Base-by-base conservation (phyloP, 1,284 basidiomycete genomes). In the Pseudozyma thailandica region DNA sequence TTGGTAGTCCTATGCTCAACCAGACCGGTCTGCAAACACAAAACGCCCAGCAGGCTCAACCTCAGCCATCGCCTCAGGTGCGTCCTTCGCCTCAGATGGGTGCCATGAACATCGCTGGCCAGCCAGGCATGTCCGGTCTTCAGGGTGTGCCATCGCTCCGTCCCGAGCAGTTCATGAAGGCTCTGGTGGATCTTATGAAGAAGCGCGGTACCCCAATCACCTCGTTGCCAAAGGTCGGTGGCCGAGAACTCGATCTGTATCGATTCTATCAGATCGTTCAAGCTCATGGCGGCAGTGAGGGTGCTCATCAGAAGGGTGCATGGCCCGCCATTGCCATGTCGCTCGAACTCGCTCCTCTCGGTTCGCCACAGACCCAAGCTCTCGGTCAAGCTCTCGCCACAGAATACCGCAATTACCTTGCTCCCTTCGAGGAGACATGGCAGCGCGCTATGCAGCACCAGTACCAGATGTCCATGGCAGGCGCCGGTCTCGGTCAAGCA, bases 401-500 rank as follows among this genome's bases (percentile, higher is more conserved):
- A 35, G 63, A 74, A 38, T 82, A 73, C 43, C 65, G 71, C 38
- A 71, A 55, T 33, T 77, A 74, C 49, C 62, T 82, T 31, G 72
- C 65, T 6, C 72, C 77, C 3, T 79, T 82, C 25, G 80, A 81
- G 39, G 74, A 78, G 47, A 74, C 79, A 4, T 82, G 78, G 78
- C 72, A 72, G 48, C 66, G 75, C n/a, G 77, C 77, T 2, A 68
- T 79, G 62, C 62, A 76, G 18, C 77, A 79, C 20, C 76, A 78
- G 50, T 69, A 79, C 35, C 76, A 78, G 50, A 69, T 72, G 57
- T 68, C 74, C 5, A 75, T 78, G 71, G 62, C 64, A 27, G 50
- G 43, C 16, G 59, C 58, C 7, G 64, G 65, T 41, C 54, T 68
- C 16, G 56, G 47, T 15, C 62, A 65, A 50, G 42, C 20, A 21